Conservation (phyloP, 1,284 basidiomycete species). For the Cryptococcus floricola region DNA sequence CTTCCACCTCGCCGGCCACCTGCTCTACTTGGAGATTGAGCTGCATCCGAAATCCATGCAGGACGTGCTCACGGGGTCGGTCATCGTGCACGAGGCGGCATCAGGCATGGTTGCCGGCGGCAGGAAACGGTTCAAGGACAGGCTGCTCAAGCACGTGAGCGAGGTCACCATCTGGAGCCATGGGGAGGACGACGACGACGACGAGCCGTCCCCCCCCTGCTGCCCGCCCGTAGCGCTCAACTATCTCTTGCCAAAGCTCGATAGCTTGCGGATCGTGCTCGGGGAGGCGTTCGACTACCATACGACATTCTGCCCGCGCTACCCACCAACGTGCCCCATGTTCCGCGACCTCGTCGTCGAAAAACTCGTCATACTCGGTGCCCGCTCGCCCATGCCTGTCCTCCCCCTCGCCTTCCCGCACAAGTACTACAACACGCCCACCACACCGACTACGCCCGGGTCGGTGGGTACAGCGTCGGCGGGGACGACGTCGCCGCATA, state of each 20-base stretch:
- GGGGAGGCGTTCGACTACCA: constrained; percentile 15
- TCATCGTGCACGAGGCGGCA: constrained; percentile 3
- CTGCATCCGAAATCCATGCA: constrained; percentile 2
- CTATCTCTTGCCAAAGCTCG: constrained; percentile 5
- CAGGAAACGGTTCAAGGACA: constrained; percentile 12
- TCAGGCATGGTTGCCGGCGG: constrained; percentile 11
- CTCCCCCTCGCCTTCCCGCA: constrained; percentile 10
- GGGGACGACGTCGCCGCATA: no score
- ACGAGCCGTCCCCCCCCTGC: not conserved
- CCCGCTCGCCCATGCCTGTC: constrained; percentile 12
- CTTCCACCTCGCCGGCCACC: constrained; percentile 11
- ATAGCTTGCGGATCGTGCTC: constrained; percentile 8
- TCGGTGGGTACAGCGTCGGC: not conserved
- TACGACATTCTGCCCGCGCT: constrained; percentile 12
- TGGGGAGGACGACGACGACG: constrained; percentile 12
- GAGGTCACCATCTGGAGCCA: constrained; percentile 8
- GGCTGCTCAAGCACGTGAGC: constrained; percentile 9
- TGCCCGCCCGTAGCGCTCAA: constrained; percentile 10
- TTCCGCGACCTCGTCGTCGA: constrained; percentile 7
- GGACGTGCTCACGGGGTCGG: constrained; percentile 3
- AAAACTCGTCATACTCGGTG: constrained; percentile 10
- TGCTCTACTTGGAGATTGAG: constrained; percentile 5
- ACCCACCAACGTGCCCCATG: constrained; percentile 6
- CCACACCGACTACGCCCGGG: not conserved
- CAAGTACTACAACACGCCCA: not conserved